Evolutionary conservation across 495 filamentous ascomycete genomes (phyloP).

Genomic region (Penicillium soppii): DNA sequence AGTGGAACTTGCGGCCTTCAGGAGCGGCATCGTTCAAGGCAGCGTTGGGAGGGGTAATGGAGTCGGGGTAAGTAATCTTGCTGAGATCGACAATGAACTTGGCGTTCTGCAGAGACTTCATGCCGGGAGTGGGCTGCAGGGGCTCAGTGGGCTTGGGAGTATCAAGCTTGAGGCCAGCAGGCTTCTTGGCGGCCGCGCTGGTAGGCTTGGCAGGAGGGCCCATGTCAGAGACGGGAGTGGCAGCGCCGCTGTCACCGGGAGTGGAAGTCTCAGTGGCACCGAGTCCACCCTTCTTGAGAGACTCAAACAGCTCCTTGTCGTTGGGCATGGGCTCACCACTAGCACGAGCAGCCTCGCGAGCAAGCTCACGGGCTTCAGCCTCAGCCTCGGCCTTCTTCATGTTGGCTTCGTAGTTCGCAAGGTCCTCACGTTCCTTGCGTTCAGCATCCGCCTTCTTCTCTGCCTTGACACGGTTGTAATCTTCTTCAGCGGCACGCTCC

Average conservation of each 20-base stretch:
- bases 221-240: conserved; percentile 57
- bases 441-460: conserved; percentile 61
- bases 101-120: conserved; percentile 86
- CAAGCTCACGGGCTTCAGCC: conserved; percentile 57
- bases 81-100: conserved; percentile 74
- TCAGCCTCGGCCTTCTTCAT: conserved; percentile 58
- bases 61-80: conserved; percentile 70
- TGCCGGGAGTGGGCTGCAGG: conserved; percentile 83
- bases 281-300: conserved; percentile 54
- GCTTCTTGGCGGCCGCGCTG: conserved; percentile 64
- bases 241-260: conserved; percentile 54
- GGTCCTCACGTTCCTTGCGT: conserved; percentile 56
- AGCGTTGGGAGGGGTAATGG: conserved; percentile 84
- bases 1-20: conserved; percentile 82
- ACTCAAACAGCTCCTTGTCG: conserved; percentile 51
- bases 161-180: conserved; percentile 77
- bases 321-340: conserved; percentile 34
- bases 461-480: conserved; percentile 59
- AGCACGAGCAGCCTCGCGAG: conserved; percentile 40
- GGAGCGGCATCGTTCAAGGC: conserved; percentile 76
- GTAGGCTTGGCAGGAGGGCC: conserved; percentile 53
- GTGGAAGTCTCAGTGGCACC: conserved; percentile 48
- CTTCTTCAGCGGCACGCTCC: conserved; percentile 59
- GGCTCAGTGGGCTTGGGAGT: conserved; percentile 82
- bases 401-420: conserved; percentile 47